Conservation (phyloP, 2,329 filamentous ascomycete species). For the Coleophoma crateriformis region DNA sequence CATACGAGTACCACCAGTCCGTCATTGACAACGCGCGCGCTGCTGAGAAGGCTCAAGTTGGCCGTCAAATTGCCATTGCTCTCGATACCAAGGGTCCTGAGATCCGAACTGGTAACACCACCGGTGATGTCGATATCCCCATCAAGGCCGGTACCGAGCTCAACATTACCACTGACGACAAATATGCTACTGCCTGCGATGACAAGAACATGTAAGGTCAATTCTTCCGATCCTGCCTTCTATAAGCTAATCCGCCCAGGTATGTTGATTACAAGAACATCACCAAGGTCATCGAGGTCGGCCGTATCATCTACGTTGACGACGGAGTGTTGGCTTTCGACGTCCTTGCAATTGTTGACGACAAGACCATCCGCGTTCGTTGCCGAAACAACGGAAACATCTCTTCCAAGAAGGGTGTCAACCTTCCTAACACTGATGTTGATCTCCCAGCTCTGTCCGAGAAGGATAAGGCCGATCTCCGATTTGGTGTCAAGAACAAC, state of each 20-base stretch:
- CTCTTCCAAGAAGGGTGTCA: conserved; percentile 98
- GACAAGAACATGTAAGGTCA: conserved; percentile 81
- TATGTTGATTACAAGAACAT: conserved; percentile 99
- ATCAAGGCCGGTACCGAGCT: conserved; percentile 78
- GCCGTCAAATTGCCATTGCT: conserved; percentile 91
- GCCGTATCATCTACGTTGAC: conserved; percentile 95
- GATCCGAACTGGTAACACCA: conserved; percentile 77
- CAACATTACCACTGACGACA: conserved; percentile 95
- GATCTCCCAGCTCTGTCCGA: conserved; percentile 95
- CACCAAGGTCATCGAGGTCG: conserved; percentile 90
- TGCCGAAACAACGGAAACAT: conserved; percentile 98
- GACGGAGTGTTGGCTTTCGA: conserved; percentile 97
- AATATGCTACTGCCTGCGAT: conserved; percentile 79
- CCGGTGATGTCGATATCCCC: conserved; percentile 67
- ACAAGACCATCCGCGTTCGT: conserved; percentile 79
- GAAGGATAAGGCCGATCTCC: conserved; percentile 93
- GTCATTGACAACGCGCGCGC: conserved; percentile 94
- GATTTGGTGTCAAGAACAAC: conserved; percentile 95
- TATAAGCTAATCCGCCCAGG: conserved; percentile 38
- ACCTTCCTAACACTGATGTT: conserved; percentile 97
- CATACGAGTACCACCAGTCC: conserved; percentile 95
- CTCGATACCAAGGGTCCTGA: conserved; percentile 81
- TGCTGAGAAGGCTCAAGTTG: conserved; percentile 71
- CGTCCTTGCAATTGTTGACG: conserved; percentile 80
- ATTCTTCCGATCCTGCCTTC: conserved; percentile 7